Conservation (phyloP, 2,329 filamentous ascomycete species). For the Metarhizium humberi region DNA sequence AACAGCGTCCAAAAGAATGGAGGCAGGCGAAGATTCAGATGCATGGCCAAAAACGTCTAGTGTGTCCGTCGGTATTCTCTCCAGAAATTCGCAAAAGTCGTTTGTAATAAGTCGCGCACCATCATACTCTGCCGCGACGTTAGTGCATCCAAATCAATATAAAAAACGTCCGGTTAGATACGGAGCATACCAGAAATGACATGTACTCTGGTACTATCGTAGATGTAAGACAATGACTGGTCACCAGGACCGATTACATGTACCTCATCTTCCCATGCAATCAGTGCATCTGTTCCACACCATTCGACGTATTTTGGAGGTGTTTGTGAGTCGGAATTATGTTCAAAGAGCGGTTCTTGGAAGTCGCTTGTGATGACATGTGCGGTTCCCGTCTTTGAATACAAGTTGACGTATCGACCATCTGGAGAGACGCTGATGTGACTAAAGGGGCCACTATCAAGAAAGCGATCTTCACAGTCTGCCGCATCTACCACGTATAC, state of each 20-base stretch:
- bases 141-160: constrained; percentile 2
- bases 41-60: constrained; percentile 85
- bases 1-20: constrained; percentile 87
- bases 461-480: constrained; percentile 82
- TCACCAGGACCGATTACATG: constrained; percentile 85
- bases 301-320: constrained; percentile 83
- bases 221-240: constrained; percentile 69
- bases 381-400: constrained; percentile 73
- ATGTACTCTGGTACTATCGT: constrained; percentile 83
- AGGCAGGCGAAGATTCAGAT: constrained; percentile 80
- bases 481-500: constrained; percentile 80
- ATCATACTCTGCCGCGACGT: constrained; percentile 48
- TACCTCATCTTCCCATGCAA: constrained; percentile 97
- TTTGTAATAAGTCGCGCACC: constrained; percentile 87
- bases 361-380: constrained; percentile 96
- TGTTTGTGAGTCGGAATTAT: constrained; percentile 79
- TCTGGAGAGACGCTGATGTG: constrained; percentile 89
- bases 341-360: constrained; percentile 83
- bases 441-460: constrained; percentile 86
- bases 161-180: background rate
- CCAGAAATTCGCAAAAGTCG: constrained; percentile 94
- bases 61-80: constrained; percentile 79
- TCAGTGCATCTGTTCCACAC: constrained; percentile 91
- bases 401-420: constrained; percentile 79
- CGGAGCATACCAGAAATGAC: constrained; percentile 62